These are phyloP conservation scores for Yamadazyma trypodendri DNA, from an alignment of 1,139 yeast genomes.

Conservation along the genomic window DNA sequence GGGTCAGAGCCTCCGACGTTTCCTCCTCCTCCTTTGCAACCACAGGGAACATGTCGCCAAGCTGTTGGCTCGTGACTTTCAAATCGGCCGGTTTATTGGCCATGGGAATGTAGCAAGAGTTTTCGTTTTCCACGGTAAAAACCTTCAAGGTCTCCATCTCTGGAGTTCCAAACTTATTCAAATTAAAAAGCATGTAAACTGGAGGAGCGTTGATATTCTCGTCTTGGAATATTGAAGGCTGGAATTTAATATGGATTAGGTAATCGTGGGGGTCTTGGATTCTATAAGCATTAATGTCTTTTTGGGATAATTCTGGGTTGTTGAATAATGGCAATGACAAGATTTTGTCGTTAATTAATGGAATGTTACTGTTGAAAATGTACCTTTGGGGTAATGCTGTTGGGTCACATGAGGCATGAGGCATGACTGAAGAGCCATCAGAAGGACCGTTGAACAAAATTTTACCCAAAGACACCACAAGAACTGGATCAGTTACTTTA, in stretches of 20 bases:
- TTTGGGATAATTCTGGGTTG: constrained; percentile 18
- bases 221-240: constrained; percentile 40
- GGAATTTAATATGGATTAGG: constrained; percentile 46
- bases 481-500: constrained; percentile 24
- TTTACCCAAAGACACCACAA: constrained; percentile 39
- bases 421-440: constrained; percentile 7
- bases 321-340: constrained; percentile 33
- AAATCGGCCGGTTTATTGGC: constrained; percentile 44
- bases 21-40: constrained; percentile 1
- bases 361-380: constrained; percentile 43
- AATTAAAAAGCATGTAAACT: constrained; percentile 53
- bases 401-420: not conserved
- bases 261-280: constrained; percentile 35
- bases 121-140: constrained; percentile 50
- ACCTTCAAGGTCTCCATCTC: constrained; percentile 40
- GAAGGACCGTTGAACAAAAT: constrained; percentile 27
- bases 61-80: constrained; percentile 35
- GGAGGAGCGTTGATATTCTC: constrained; percentile 44
- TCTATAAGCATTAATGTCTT: constrained; percentile 21
- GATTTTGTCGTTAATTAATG: constrained; percentile 39
- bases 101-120: constrained; percentile 37
- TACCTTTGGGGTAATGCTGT: constrained; percentile 12
- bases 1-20: not conserved
- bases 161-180: constrained; percentile 38
- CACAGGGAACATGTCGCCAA: constrained; percentile 29